These are phyloP conservation scores for Biscutella laevigata DNA, from an alignment of 441 rosid species.

Conservation along the genomic window DNA sequence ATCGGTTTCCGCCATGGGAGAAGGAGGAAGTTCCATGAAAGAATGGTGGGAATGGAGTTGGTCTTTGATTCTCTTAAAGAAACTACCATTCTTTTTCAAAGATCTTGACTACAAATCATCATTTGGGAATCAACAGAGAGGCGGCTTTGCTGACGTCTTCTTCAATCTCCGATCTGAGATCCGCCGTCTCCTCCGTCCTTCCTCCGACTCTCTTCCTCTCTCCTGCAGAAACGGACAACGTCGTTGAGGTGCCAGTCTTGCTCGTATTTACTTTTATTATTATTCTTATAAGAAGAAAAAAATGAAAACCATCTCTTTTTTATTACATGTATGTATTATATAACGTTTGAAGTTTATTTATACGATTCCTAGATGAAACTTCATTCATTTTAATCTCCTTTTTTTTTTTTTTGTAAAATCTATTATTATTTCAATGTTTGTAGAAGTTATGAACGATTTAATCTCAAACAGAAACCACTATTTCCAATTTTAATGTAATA, in stretches of 20 bases:
- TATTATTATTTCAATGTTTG: constrained; percentile 10
- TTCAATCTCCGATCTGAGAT: constrained; percentile 50
- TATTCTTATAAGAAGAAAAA: too few species aligned
- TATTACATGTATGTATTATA: too few species aligned
- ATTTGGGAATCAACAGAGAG: constrained; percentile 36
- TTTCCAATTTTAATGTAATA: too few species aligned
- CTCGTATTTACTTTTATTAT: too few species aligned
- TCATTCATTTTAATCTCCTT: neutral
- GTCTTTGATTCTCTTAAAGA: constrained; percentile 53
- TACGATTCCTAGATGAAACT: neutral
- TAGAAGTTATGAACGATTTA: neutral
- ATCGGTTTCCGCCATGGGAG: constrained; percentile 48
- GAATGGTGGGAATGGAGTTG: constrained; percentile 84
- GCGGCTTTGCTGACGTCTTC: constrained; percentile 57
- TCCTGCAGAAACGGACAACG: constrained; percentile 13
- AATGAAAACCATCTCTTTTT: too few species aligned
- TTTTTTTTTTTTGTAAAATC: neutral
- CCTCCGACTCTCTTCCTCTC: constrained; percentile 24
- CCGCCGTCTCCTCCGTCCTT: constrained; percentile 37
- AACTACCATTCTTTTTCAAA: constrained; percentile 41
- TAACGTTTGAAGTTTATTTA: neutral
- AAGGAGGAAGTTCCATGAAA: constrained; percentile 40
- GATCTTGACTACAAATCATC: constrained; percentile 47
- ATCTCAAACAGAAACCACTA: neutral
- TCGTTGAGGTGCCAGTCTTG: constrained; percentile 7